Conservation (phyloP, 192 early-diverging fungal genomes). For the Backusella circina region DNA sequence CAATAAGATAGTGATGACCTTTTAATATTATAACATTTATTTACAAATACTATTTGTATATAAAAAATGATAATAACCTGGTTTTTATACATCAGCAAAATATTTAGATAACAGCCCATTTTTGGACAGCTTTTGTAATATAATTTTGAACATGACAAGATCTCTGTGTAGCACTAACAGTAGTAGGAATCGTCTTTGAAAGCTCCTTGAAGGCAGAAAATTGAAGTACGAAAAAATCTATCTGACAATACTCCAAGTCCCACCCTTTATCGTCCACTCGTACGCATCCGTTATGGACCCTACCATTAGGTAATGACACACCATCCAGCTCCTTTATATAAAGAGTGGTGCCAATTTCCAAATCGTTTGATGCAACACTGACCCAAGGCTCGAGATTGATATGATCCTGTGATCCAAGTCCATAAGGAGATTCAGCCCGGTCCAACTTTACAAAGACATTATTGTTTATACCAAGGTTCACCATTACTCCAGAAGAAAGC, state of each 20-base stretch:
- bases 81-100: too few relatives aligned
- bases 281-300: conserved; percentile 39
- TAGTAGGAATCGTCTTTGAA: not conserved
- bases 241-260: conserved; percentile 26
- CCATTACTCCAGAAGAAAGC: conserved; percentile 20
- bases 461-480: conserved; percentile 19
- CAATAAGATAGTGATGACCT: too few relatives aligned
- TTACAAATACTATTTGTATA: too few relatives aligned
- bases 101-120: conserved; percentile 15
- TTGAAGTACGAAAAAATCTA: conserved; percentile 29
- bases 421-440: conserved; percentile 19
- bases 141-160: conserved; percentile 10
- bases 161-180: not conserved
- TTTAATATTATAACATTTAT: too few relatives aligned
- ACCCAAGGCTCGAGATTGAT: conserved; percentile 31
- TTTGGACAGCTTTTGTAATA: conserved; percentile 8
- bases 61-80: too few relatives aligned
- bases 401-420: conserved; percentile 16
- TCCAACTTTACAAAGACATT: conserved; percentile 15
- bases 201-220: conserved; percentile 7
- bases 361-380: conserved; percentile 37
- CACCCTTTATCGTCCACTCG: conserved; percentile 35
- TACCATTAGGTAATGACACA: conserved; percentile 27
- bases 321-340: conserved; percentile 34
- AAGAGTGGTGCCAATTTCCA: conserved; percentile 22